Conservation (phyloP, 768 basidiomycete species). For the Imleria badia region DNA sequence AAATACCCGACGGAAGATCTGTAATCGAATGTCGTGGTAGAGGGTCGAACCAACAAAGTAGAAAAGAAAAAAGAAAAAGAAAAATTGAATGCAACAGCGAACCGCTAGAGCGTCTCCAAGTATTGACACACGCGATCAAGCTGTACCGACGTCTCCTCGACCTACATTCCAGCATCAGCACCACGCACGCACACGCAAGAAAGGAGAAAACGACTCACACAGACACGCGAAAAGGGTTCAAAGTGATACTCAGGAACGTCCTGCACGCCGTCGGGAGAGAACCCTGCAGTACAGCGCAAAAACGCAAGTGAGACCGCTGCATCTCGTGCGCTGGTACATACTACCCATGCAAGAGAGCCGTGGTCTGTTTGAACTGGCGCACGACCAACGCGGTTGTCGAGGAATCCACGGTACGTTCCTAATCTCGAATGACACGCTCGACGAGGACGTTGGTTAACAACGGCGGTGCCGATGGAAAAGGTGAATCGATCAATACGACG, state of each 20-base stretch:
- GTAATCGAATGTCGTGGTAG: background rate
- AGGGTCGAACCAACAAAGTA: too few relatives aligned
- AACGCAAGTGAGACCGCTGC: conserved; percentile 42
- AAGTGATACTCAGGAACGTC: conserved; percentile 70
- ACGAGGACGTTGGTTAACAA: conserved; percentile 55
- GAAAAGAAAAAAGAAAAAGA: too few relatives aligned
- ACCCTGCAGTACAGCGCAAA: conserved; percentile 54
- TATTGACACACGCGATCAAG: conserved; percentile 16
- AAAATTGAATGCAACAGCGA: too few relatives aligned
- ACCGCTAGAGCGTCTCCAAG: background rate
- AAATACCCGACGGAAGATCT: too few relatives aligned
- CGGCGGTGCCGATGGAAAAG: conserved; percentile 50
- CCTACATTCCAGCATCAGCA: conserved; percentile 8
- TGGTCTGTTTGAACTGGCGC: conserved; percentile 50
- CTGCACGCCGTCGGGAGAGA: conserved; percentile 29
- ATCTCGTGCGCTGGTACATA: conserved; percentile 32
- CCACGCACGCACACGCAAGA: background rate
- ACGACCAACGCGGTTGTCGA: conserved; percentile 38
- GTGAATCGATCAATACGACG: conserved; percentile 66
- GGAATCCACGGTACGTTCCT: conserved; percentile 27
- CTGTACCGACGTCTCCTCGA: conserved; percentile 20
- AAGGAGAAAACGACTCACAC: conserved; percentile 36
- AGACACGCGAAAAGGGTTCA: conserved; percentile 46
- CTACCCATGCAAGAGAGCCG: conserved; percentile 48
- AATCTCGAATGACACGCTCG: conserved; percentile 40